phyloP scores from a whole-genome alignment of 345 rosid genomes.

The Eucalyptus guilfoylei region DNA sequence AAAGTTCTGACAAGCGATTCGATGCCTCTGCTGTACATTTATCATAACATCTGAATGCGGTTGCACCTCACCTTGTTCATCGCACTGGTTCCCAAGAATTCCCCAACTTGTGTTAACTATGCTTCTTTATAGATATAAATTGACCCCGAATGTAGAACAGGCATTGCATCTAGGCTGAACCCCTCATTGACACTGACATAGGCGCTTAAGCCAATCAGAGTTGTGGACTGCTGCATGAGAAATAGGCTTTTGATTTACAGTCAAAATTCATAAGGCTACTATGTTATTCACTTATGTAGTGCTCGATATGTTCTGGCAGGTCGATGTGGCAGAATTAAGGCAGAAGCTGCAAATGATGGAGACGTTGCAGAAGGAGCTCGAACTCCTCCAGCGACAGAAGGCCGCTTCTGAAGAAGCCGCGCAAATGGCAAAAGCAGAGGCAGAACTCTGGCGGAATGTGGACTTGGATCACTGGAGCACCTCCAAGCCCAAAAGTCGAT shows the following conservation, averaged over 20 bases:
- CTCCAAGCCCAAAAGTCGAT: conserved; percentile 15
- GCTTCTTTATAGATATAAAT: background rate
- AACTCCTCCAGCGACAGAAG: conserved; percentile 85
- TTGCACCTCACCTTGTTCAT: background rate
- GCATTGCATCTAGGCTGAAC: background rate
- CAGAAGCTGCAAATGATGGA: conserved; percentile 93
- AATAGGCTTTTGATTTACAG: background rate
- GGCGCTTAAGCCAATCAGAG: background rate
- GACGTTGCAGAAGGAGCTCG: conserved; percentile 78
- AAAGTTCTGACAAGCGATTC: background rate
- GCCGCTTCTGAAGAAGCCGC: conserved; percentile 98
- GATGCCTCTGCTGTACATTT: background rate
- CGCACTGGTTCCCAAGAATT: background rate
- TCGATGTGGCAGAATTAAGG: conserved; percentile 86
- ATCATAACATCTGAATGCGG: background rate
- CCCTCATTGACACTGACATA: background rate
- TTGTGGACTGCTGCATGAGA: background rate
- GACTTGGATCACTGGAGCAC: conserved; percentile 95
- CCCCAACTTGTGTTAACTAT: background rate
- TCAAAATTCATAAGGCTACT: background rate
- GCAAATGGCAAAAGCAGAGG: conserved; percentile 49
- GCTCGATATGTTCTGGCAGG: conserved; percentile 29
- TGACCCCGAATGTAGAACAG: background rate
- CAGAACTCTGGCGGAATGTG: conserved; percentile 90
- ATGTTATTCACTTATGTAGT: background rate